Base-by-base conservation (phyloP, 495 filamentous ascomycete species). In the Chaetomium cochliodes region DNA sequence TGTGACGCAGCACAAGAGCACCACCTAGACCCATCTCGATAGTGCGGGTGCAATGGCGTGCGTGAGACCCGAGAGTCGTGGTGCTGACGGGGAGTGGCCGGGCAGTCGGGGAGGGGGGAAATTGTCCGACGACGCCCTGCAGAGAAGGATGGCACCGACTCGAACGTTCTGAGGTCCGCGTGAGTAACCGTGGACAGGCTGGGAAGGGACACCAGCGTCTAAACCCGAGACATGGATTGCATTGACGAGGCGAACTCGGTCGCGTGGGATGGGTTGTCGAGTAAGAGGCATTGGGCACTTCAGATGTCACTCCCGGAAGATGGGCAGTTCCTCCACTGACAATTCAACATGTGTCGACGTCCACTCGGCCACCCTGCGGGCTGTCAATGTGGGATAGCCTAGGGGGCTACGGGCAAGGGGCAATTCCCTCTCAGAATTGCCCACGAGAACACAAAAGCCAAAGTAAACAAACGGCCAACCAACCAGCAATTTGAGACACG, bases 381-480 rank as follows among this genome's bases (percentile, higher is more conserved):
- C 44, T 6, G 11, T 20, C 42, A 16, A 12, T 5, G 6, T 5
- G 41, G 22, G 18, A 33, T 28, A 30, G 16, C 6, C 33, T 11
- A 11, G 33, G 33, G 33, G 33, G 25, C 13, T 13, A 15, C 6
- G 55, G 12, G 2, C 55, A 18, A 15, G 28, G 52, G 33, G 11
- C 6, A 57, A 15, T 42, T 30, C 28, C 28, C 11, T 11, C n/a
- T 20, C 5, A 20, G 52, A 12, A 3, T 42, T 9, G 42, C 42
- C 22, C 20, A 41, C 30, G 46, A 51, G 58, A 52, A 60, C 46
- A 60, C 58, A 39, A 16, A 39, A 16, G 26, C 9, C 47, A 39
- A 26, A 60, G 58, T 60, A 60, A 60, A 60, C 58, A 60, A 60
- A 52, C 42, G 20, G 1, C 47, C 28, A n/a, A 20, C 58, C 58